Percentiles rank a stretch among this genome's conserved stretches.
Evolutionary conservation across 73 alveolate species (phyloP).

Genomic region (Urostyla sp.): DNA sequence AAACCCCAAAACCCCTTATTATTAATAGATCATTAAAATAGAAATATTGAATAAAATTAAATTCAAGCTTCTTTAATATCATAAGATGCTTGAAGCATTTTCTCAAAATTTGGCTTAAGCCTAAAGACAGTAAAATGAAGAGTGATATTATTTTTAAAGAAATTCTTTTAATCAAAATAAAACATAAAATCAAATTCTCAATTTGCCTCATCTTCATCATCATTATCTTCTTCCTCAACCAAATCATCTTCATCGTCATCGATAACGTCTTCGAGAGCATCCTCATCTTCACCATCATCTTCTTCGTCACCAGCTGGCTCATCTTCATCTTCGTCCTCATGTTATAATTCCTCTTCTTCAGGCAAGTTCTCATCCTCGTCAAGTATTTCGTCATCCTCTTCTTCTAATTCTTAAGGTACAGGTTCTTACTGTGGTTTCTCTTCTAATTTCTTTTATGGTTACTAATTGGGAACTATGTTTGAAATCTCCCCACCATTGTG

Average conservation of each 20-base stretch:
- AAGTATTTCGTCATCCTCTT: neutral
- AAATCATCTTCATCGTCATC: neutral
- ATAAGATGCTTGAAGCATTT: neutral
- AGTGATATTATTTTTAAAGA: neutral
- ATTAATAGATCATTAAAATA: too few relatives aligned
- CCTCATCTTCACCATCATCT: constrained; percentile 21
- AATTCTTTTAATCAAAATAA: neutral
- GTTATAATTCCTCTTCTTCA: neutral
- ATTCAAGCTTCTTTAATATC: too few relatives aligned
- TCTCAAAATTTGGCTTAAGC: neutral
- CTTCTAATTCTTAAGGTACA: too few relatives aligned
- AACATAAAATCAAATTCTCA: neutral
- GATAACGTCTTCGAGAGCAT: neutral
- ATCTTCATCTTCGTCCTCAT: constrained; percentile 11
- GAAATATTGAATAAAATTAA: neutral
- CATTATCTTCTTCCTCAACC: neutral
- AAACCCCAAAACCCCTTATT: neutral
- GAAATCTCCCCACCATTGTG: neutral
- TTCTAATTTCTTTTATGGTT: too few relatives aligned
- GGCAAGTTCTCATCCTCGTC: constrained; percentile 12
- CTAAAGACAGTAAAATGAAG: neutral
- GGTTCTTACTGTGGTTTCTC: too few relatives aligned
- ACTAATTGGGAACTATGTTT: too few relatives aligned
- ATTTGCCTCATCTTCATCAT: neutral
- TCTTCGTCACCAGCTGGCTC: neutral